Conservation (phyloP, 345 rosid species). For the Heritiera littoralis region DNA sequence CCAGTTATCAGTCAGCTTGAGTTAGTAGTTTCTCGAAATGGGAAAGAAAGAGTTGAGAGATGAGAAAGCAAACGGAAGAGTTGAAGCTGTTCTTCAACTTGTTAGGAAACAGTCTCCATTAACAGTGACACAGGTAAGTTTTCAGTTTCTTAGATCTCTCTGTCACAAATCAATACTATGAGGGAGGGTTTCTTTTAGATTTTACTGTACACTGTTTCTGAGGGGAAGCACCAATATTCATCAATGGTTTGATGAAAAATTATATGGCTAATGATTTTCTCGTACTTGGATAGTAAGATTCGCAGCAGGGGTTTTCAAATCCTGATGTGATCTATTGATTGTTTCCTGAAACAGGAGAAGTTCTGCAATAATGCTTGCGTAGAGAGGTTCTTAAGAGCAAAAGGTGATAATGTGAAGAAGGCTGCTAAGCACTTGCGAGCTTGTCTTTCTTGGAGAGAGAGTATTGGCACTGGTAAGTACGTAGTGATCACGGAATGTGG, state of each 20-base stretch:
- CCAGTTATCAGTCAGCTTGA: background rate
- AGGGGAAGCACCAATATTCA: background rate
- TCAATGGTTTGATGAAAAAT: background rate
- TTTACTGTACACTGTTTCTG: no score
- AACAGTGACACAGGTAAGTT: conserved; percentile 71
- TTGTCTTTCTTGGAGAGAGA: conserved; percentile 91
- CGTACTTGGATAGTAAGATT: background rate
- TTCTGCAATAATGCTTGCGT: conserved; percentile 82
- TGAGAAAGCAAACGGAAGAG: conserved; percentile 36
- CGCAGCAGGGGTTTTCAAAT: background rate
- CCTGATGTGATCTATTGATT: background rate
- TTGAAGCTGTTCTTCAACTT: conserved; percentile 66
- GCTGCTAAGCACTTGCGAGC: conserved; percentile 75
- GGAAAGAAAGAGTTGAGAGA: conserved; percentile 60
- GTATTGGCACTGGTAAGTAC: conserved; percentile 56
- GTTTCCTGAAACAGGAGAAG: conserved; percentile 62
- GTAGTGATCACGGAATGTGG: no score
- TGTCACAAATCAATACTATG: background rate
- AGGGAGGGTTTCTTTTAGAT: background rate
- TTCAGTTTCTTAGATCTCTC: background rate
- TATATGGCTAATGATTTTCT: background rate
- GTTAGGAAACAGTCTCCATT: conserved; percentile 74
- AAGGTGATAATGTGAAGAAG: conserved; percentile 82
- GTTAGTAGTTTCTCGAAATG: conserved; percentile 44
- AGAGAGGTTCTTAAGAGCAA: conserved; percentile 71